A percentile compares a stretch with the other conserved stretches of the same genome.
phyloP scores from a whole-genome alignment of 768 basidiomycete species.

The Suillus bovinus region DNA sequence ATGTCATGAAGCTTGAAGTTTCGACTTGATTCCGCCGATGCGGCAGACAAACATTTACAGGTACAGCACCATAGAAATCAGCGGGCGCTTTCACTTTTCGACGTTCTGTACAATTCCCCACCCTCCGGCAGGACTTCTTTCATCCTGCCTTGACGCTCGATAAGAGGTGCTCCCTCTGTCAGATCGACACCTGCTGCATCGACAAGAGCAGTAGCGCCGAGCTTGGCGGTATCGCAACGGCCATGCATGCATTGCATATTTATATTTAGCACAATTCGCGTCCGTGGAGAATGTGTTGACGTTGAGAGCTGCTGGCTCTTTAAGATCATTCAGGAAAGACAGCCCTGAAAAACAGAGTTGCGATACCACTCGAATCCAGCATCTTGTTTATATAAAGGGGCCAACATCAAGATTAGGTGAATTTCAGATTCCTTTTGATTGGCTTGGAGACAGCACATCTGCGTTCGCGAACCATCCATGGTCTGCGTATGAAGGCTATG shows the following conservation, averaged over 20 bases:
- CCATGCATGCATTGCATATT: no score
- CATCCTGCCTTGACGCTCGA: no score
- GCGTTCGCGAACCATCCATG: constrained; percentile 8
- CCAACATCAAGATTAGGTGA: no score
- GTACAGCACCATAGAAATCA: no score
- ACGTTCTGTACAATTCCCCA: no score
- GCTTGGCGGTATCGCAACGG: no score
- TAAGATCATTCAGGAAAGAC: neutral
- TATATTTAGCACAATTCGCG: no score
- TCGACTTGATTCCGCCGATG: neutral
- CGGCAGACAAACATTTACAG: neutral
- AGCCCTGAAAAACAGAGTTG: neutral
- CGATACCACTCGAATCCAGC: neutral
- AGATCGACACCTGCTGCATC: no score
- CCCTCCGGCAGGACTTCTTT: no score
- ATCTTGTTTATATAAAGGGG: neutral
- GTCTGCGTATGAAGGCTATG: constrained; percentile 9
- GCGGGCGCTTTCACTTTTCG: no score
- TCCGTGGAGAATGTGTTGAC: neutral
- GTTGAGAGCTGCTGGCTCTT: neutral
- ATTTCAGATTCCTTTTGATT: neutral
- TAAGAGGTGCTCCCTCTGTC: neutral
- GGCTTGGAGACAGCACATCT: constrained; percentile 6
- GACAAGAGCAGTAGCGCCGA: no score
- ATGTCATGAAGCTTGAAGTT: neutral